Evolutionary conservation across 495 filamentous ascomycete species (phyloP).

Genomic region (Penicillium longicatenatum): DNA sequence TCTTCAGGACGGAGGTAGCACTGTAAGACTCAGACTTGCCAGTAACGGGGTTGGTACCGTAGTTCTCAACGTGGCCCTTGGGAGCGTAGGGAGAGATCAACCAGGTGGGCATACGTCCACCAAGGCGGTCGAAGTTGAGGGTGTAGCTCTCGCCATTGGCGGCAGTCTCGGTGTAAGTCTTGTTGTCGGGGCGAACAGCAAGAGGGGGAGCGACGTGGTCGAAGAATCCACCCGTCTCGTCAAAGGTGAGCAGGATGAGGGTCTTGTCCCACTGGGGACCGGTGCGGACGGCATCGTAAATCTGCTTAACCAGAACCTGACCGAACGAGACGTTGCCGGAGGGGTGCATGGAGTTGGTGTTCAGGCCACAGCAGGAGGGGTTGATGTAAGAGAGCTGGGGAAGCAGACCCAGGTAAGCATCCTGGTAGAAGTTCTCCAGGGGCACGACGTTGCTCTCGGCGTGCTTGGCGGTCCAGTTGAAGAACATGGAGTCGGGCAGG

Average conservation of each 20-base stretch:
- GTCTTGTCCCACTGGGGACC: constrained; percentile 52
- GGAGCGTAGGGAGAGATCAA: constrained; percentile 52
- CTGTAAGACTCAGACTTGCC: constrained; percentile 41
- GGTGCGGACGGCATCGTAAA: constrained; percentile 54
- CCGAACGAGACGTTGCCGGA: constrained; percentile 48
- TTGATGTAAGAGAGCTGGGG: constrained; percentile 55
- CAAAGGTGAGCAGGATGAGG: constrained; percentile 52
- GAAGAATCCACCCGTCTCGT: constrained; percentile 55
- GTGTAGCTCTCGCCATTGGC: constrained; percentile 46
- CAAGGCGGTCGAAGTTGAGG: constrained; percentile 52
- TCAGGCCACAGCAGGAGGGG: constrained; percentile 52
- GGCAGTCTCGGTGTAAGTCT: constrained; percentile 49
- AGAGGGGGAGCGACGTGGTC: constrained; percentile 54
- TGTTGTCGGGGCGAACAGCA: constrained; percentile 43
- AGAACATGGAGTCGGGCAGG: constrained; percentile 41
- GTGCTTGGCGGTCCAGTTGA: constrained; percentile 46
- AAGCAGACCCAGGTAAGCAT: constrained; percentile 43
- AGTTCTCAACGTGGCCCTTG: constrained; percentile 47
- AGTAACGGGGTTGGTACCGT: constrained; percentile 37
- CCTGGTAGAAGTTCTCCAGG: constrained; percentile 45
- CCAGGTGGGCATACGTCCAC: constrained; percentile 54
- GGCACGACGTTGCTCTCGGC: constrained; percentile 39
- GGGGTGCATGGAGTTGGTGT: constrained; percentile 55
- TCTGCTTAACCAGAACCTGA: constrained; percentile 51
- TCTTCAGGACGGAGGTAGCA: constrained; percentile 46